Evolutionary conservation across 1,139 yeast genomes (phyloP).

Genomic region (Scheffersomyces titani): DNA sequence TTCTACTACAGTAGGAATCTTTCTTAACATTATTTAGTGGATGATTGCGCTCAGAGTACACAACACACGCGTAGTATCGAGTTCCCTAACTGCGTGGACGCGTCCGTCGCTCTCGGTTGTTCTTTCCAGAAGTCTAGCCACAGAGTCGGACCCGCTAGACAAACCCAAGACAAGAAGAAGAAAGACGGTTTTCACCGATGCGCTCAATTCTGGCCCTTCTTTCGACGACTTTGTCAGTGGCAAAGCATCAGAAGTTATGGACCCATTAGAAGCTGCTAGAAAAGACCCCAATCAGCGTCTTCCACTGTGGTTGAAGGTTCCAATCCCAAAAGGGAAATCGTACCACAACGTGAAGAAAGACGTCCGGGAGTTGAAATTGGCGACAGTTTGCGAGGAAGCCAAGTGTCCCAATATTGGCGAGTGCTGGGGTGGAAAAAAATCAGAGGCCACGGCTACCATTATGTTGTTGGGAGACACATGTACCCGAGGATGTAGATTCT

Average conservation of each 20-base stretch:
- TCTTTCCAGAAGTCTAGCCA: neutral
- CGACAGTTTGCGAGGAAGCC: constrained; percentile 98
- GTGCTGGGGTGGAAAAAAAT: constrained; percentile 98
- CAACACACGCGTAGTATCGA: neutral
- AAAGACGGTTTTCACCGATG: constrained; percentile 67
- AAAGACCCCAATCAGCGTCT: constrained; percentile 65
- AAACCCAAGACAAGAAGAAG: constrained; percentile 36
- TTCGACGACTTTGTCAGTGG: constrained; percentile 90
- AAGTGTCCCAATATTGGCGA: constrained; percentile 98
- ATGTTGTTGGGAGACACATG: constrained; percentile 99
- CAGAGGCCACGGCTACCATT: constrained; percentile 98
- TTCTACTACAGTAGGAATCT: neutral
- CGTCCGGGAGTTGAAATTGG: constrained; percentile 80
- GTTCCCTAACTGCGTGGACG: neutral
- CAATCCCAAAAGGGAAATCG: constrained; percentile 89
- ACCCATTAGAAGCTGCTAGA: constrained; percentile 71
- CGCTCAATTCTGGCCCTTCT: constrained; percentile 82
- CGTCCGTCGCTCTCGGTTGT: neutral
- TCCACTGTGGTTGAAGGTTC: constrained; percentile 93
- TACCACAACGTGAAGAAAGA: constrained; percentile 82
- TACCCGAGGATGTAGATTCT: constrained; percentile 97
- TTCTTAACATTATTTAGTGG: neutral
- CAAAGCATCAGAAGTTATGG: constrained; percentile 67
- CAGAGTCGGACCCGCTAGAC: neutral
- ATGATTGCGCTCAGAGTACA: neutral